phyloP scores from a whole-genome alignment of 1,139 yeast genomes.

The Saccharomyces hybrid region DNA sequence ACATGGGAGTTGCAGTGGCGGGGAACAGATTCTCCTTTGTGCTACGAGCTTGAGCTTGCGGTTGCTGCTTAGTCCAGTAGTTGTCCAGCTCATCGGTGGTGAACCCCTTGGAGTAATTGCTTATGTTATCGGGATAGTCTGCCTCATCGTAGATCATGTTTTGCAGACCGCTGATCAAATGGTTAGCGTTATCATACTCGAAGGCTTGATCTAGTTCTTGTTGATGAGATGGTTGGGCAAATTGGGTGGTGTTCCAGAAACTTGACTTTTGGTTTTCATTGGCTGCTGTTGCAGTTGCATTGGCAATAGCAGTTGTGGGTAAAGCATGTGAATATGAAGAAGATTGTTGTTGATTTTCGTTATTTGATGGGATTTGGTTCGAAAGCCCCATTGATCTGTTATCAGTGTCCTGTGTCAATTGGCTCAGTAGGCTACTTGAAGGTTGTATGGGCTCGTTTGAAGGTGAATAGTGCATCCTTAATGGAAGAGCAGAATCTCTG shows the following conservation, averaged over 20 bases:
- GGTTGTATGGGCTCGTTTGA: not conserved
- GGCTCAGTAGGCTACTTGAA: not conserved
- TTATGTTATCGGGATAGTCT: constrained; percentile 26
- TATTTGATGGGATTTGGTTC: not conserved
- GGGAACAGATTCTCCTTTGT: not conserved
- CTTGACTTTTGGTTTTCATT: not conserved
- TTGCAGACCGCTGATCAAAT: constrained; percentile 29
- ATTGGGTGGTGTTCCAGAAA: not conserved
- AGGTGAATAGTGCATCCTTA: constrained; percentile 15
- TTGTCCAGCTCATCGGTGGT: constrained; percentile 31
- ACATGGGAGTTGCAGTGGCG: not conserved
- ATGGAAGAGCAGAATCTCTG: constrained; percentile 8
- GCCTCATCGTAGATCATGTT: constrained; percentile 30
- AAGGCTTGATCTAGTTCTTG: constrained; percentile 16
- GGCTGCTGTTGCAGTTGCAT: constrained; percentile 7
- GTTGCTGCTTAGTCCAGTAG: constrained; percentile 24
- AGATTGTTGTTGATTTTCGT: constrained; percentile 1
- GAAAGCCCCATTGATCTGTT: not conserved
- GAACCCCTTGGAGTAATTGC: constrained; percentile 27
- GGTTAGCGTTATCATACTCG: constrained; percentile 28
- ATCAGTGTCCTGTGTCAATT: not conserved
- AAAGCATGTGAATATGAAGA: constrained; percentile 4
- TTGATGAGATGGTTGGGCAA: not conserved
- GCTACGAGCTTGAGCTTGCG: not conserved
- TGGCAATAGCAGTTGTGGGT: constrained; percentile 7